These are phyloP conservation scores for Backusella sp. DNA, from an alignment of 192 early-diverging fungal species.

Conservation along the genomic window DNA sequence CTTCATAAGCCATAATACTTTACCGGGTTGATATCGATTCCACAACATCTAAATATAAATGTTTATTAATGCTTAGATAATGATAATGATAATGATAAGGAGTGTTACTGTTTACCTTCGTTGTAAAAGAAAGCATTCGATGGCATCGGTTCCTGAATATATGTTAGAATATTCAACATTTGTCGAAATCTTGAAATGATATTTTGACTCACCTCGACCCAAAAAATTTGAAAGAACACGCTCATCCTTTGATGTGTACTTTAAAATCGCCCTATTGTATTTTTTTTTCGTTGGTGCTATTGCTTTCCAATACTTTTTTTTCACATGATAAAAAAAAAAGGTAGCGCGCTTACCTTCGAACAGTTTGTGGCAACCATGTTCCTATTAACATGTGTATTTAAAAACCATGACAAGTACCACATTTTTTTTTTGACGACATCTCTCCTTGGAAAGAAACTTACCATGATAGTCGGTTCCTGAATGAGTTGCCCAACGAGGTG, in stretches of 20 bases:
- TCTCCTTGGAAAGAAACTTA: neutral
- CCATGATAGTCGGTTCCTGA: constrained; percentile 93
- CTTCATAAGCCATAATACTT: neutral
- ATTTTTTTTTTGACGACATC: neutral
- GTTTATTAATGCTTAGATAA: neutral
- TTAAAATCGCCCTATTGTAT: constrained; percentile 58
- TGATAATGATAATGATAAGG: neutral
- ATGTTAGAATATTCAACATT: neutral
- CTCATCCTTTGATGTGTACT: constrained; percentile 76
- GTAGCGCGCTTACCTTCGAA: too few species aligned
- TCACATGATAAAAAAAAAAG: neutral
- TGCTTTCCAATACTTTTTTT: neutral
- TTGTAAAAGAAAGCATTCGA: constrained; percentile 80
- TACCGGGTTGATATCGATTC: constrained; percentile 89
- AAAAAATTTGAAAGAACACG: constrained; percentile 88
- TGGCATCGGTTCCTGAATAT: constrained; percentile 75
- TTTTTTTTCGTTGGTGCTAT: neutral
- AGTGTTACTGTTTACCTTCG: constrained; percentile 47
- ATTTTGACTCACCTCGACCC: constrained; percentile 63
- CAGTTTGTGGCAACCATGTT: constrained; percentile 88
- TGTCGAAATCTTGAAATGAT: neutral
- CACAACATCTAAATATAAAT: constrained; percentile 52
- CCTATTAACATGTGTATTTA: constrained; percentile 11
- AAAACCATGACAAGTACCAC: neutral
- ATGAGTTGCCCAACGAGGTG: constrained; percentile 90